Percentiles rank a stretch among this genome's conserved stretches.
Evolutionary conservation across 768 basidiomycete genomes (phyloP).

Genomic region (Suillus ampliporus): DNA sequence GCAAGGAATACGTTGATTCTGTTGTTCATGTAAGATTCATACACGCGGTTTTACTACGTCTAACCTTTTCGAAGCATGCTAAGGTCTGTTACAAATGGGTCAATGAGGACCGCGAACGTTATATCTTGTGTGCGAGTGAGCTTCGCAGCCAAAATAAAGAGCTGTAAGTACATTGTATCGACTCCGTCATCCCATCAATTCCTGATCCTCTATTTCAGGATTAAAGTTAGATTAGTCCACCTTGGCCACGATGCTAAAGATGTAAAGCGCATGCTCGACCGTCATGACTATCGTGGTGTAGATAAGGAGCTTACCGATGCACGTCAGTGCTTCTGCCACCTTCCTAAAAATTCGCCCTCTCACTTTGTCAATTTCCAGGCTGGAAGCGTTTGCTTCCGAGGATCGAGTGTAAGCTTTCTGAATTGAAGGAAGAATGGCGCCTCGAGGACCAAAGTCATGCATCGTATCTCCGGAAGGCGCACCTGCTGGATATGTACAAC

Average conservation of each 20-base stretch:
- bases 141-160: background rate
- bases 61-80: slow-evolving; percentile 3
- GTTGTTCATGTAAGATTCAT: background rate
- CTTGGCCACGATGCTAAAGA: slow-evolving; percentile 4
- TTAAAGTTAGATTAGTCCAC: background rate
- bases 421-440: background rate
- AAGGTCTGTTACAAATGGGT: background rate
- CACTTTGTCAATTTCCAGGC: background rate
- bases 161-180: background rate
- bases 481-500: background rate
- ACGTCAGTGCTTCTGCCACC: background rate
- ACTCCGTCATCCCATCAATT: background rate
- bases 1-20: slow-evolving; percentile 18
- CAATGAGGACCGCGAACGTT: background rate
- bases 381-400: slow-evolving; percentile 5
- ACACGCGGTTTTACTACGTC: background rate
- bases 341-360: background rate
- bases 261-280: background rate
- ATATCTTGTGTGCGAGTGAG: no score
- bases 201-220: background rate
- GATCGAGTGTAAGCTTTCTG: background rate
- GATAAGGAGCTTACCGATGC: slow-evolving; percentile 4
- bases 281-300: background rate
- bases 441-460: background rate
- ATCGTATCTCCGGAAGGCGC: background rate